Conservation (phyloP, 2,329 filamentous ascomycete species). For the Metarhizium brunneum region DNA sequence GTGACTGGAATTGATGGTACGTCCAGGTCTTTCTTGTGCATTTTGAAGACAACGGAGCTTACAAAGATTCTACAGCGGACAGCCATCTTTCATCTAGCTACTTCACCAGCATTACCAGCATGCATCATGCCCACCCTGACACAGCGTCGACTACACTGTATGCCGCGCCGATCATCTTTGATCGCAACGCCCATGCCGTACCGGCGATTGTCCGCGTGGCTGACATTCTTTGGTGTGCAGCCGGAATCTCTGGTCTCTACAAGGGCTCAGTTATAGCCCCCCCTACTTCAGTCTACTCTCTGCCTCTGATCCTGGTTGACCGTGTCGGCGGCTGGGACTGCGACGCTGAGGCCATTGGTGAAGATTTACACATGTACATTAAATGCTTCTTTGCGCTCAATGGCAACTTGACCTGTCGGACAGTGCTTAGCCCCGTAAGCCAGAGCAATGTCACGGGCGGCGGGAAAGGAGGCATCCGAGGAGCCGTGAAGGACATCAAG, state of each 20-base stretch:
- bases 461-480: slow-evolving; percentile 41
- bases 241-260: slow-evolving; percentile 61
- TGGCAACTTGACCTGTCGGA: slow-evolving; percentile 55
- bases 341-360: slow-evolving; percentile 61
- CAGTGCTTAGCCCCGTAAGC: slow-evolving; percentile 60
- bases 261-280: slow-evolving; percentile 54
- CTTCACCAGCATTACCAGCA: slow-evolving; percentile 53
- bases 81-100: slow-evolving; percentile 62
- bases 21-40: too few relatives aligned
- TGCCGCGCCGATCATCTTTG: slow-evolving; percentile 62
- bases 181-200: slow-evolving; percentile 61
- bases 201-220: slow-evolving; percentile 61
- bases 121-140: slow-evolving; percentile 52
- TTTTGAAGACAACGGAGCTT: too few relatives aligned
- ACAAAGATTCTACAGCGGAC: slow-evolving; percentile 41
- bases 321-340: slow-evolving; percentile 65
- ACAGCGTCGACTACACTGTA: slow-evolving; percentile 56
- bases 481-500: slow-evolving; percentile 46
- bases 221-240: slow-evolving; percentile 63
- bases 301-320: slow-evolving; percentile 57
- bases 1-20: slow-evolving; percentile 64
- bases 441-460: slow-evolving; percentile 62
- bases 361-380: slow-evolving; percentile 70
- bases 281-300: slow-evolving; percentile 65
- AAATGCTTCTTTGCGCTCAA: slow-evolving; percentile 70